These are phyloP conservation scores for Globisporangium abappressorium DNA, from an alignment of 352 stramenopile genomes.

Conservation along the genomic window DNA sequence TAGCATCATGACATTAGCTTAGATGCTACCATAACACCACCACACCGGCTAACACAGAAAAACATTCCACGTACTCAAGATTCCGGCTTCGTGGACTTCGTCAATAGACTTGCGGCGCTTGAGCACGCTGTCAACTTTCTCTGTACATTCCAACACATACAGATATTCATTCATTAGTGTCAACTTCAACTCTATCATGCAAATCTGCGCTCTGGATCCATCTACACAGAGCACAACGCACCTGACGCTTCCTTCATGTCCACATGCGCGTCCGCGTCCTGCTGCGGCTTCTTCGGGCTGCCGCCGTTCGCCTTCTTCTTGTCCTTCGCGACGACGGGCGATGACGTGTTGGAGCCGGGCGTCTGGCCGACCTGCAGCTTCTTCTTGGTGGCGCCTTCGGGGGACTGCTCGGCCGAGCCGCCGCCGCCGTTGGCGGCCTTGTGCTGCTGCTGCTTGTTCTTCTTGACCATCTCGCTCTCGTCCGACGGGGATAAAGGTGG, in stretches of 20 bases:
- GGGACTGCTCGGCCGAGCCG: conserved; percentile 16
- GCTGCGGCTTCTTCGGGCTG: conserved; percentile 31
- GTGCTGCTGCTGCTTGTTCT: conserved; percentile 41
- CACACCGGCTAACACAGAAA: not conserved
- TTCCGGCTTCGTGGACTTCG: conserved; percentile 43
- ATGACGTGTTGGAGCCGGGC: conserved; percentile 20
- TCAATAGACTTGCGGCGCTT: conserved; percentile 47
- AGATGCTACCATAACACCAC: not conserved
- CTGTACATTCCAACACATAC: conserved; percentile 11
- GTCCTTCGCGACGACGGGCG: conserved; percentile 11
- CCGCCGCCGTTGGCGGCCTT: conserved; percentile 16
- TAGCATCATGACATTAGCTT: not conserved
- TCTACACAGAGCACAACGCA: conserved; percentile 7
- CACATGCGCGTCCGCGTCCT: conserved; percentile 11
- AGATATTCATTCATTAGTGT: not conserved
- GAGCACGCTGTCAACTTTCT: conserved; percentile 35
- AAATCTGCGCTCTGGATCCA: not conserved
- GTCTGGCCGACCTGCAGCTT: conserved; percentile 6
- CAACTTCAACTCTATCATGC: not conserved
- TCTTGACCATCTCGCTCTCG: conserved; percentile 53
- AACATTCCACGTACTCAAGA: conserved; percentile 29
- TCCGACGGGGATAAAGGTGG: not conserved
- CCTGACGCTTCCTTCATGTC: conserved; percentile 39
- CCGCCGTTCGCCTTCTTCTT: conserved; percentile 22
- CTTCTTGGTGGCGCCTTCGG: conserved; percentile 13